Evolutionary conservation across 768 basidiomycete genomes (phyloP).

Genomic region (Cytidiella melzeri): DNA sequence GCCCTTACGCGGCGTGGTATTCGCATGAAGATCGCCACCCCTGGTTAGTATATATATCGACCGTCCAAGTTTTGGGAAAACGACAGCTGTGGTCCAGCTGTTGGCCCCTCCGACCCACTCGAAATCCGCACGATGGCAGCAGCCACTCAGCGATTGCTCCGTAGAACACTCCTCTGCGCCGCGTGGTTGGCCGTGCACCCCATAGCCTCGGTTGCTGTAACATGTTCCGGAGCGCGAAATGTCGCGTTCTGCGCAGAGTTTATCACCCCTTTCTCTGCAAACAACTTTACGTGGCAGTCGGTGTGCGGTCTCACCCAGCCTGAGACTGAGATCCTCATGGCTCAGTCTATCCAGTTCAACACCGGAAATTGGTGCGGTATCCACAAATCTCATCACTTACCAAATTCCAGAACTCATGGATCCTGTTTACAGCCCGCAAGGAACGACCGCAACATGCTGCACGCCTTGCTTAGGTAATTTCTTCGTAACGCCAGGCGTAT

Average conservation of each 20-base stretch:
- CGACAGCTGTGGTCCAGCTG: no score
- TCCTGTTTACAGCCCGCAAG: background rate
- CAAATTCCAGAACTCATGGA: background rate
- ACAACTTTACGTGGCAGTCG: slow-evolving; percentile 2
- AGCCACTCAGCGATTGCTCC: background rate
- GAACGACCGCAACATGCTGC: slow-evolving; percentile 6
- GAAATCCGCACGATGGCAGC: background rate
- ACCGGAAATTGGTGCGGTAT: background rate
- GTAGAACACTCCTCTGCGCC: no score
- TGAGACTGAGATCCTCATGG: slow-evolving; percentile 3
- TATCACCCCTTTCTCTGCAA: slow-evolving; percentile 6
- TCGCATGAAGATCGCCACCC: no score
- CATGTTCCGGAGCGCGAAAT: slow-evolving; percentile 7
- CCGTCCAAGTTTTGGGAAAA: no score
- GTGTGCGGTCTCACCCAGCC: background rate
- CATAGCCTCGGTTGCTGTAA: background rate
- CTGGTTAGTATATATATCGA: no score
- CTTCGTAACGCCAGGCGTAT: no score
- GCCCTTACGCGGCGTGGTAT: no score
- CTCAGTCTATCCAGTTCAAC: slow-evolving; percentile 5
- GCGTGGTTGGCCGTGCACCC: background rate
- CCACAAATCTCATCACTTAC: no score
- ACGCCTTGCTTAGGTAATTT: slow-evolving; percentile 7
- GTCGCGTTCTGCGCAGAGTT: slow-evolving; percentile 8
- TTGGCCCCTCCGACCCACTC: no score